Evolutionary conservation across 495 filamentous ascomycete species (phyloP), one percentile per base, ranked within the genome.

Genomic region (Podospora comata): DNA sequence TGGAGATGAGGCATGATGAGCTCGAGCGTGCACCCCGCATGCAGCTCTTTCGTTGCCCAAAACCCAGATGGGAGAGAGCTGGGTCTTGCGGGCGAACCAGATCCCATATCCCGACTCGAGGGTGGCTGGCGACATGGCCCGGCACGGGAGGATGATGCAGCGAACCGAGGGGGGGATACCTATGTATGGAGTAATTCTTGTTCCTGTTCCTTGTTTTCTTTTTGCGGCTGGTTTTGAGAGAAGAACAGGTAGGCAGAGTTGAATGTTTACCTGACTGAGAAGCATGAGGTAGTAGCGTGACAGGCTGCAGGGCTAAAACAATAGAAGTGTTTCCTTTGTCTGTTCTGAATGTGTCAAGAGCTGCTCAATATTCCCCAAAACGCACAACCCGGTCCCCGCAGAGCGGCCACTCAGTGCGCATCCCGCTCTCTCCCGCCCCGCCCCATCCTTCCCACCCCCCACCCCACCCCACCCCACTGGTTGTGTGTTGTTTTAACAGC

Each of bases 401-500:
- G 39, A 11, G 39, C 39, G 39, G 39, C 39, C 39, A 48, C 39
- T 48, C 39, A 48, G 39, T 48, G 55, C 23, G 55, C 55, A 58
- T 58, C 55, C 55, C 55, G 55, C 55, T 58, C 55, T 48, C 39
- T 58, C 55, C 55, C 55, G 55, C 55, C 55, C 55, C 55, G 55
- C 55, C 39, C 55, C 55, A 58, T 58, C 55, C 55, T 58, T 58
- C 55, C 55, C n/a, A 20, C 23, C n/a, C n/a, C 23, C 55, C 55
- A 58, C 55, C 55, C 55, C 55, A 58, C n/a, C 23, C 55, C 55
- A 58, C 55, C 55, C 55, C 55, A 58, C 55, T 58, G 55, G 7
- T 11, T 19, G 39, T 48, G 39, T 48, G 39, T 48, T 48, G 39
- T 48, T 48, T 48, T 48, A 48, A 11, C 39, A 2, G 7, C 39